These are phyloP conservation scores for Colletotrichum sp. DNA, from an alignment of 2,329 filamentous ascomycete genomes.

Conservation along the genomic window DNA sequence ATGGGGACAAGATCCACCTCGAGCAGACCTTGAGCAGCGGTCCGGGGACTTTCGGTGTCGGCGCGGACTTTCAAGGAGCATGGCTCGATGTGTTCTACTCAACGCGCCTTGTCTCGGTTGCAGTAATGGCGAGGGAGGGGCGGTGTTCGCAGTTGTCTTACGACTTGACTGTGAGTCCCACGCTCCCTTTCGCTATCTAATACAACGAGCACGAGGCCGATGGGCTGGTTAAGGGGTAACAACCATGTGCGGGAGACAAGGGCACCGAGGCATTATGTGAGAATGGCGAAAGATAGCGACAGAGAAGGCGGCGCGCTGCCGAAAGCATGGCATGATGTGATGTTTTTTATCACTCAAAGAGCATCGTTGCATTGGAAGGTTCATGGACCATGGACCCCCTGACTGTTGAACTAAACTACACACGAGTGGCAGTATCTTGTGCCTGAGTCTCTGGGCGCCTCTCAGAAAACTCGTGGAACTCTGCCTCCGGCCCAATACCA, in stretches of 20 bases:
- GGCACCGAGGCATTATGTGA: not conserved
- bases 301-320: not conserved
- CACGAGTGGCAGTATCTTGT: not conserved
- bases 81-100: not conserved
- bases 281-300: not conserved
- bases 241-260: not conserved
- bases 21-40: not conserved
- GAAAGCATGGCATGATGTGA: not conserved
- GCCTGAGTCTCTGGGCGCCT: not conserved
- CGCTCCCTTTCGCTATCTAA: not conserved
- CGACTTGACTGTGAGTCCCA: not conserved
- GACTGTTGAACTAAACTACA: not conserved
- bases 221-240: not conserved
- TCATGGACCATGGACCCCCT: not conserved
- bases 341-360: not conserved
- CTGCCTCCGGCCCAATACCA: not conserved
- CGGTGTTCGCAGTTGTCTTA: not conserved
- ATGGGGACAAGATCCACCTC: not conserved
- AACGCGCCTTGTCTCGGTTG: not conserved
- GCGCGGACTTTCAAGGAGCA: not conserved
- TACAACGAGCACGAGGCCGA: not conserved
- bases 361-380: accelerated
- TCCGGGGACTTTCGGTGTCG: not conserved
- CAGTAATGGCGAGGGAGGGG: not conserved
- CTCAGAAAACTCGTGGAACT: not conserved